Conservation (phyloP, 352 stramenopile species). For the Phytophthora agathidicida region DNA sequence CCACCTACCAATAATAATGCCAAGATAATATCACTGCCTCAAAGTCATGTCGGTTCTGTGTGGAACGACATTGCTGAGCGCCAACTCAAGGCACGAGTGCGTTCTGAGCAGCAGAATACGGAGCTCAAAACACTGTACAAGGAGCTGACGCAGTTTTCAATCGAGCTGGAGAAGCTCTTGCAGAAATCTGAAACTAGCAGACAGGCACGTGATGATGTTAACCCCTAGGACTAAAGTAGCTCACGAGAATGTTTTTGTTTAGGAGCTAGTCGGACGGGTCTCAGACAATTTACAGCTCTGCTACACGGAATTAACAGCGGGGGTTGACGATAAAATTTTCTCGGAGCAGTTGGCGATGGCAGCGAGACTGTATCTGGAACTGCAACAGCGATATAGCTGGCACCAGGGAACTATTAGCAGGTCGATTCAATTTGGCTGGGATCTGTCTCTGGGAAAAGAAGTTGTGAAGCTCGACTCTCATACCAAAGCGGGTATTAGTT, state of each 20-base stretch:
- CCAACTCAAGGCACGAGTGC: conserved; percentile 18
- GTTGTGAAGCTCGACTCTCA: background rate
- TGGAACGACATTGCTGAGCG: conserved; percentile 27
- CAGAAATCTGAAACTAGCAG: background rate
- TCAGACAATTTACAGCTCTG: background rate
- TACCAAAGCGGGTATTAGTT: background rate
- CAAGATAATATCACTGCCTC: no score
- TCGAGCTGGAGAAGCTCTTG: background rate
- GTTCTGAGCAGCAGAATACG: conserved; percentile 22
- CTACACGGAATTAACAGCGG: background rate
- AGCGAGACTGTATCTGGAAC: conserved; percentile 3
- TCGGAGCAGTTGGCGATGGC: conserved; percentile 2
- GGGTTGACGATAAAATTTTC: conserved; percentile 5
- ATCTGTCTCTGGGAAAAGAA: conserved; percentile 6
- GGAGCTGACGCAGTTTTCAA: background rate
- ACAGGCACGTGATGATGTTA: no score
- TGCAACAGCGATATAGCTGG: no score
- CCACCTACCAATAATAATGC: no score
- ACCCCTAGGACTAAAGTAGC: no score
- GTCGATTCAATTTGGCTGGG: background rate
- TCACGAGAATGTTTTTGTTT: background rate
- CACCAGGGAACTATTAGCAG: no score
- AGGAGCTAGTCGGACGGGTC: background rate
- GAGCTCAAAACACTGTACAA: conserved; percentile 6
- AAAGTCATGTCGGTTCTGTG: no score